Base-by-base conservation (phyloP, 164 flowering plant genomes). In the Aristolochia contorta region DNA sequence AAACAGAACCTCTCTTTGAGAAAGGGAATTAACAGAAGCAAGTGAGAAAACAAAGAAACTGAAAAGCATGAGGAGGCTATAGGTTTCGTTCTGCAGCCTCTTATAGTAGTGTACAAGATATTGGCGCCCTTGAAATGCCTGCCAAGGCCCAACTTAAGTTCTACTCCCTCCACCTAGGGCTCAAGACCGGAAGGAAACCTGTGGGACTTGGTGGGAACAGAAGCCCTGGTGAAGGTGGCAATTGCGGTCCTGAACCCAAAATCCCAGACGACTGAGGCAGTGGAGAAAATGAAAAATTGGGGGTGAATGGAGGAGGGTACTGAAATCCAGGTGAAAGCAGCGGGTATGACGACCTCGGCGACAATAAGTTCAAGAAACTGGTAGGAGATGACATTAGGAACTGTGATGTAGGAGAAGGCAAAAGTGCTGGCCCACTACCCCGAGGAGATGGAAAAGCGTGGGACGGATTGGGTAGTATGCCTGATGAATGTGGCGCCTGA, bases 241-340 rank as follows among this genome's bases (percentile, higher is more conserved):
- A 94, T 23, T 83, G 91, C 57, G 96, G 97, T n/a, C 91, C 96
- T 12, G 96, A 88, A 57, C 97, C 97, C 62, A 93, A 77, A 64
- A 88, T 82, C 72, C 99, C 99, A 1, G 86, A 30, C 47, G 59
- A 58, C 21, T 83, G 95, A 6, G 56, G 53, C 24, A 83, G 89
- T 13, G 83, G 32, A 10, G 62, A 24, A 50, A 65, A 84, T 15
- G 86, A 65, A 58, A 93, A 93, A 62, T 68, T 80, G 7, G 89
- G 96, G 48, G 87, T 75, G 41, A 84, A 45, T 10, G 87, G 86
- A 23, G 88, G 84, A 52, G 91, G 86, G 70, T 68, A 84, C 68
- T 79, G 89, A 60, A 65, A 70, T 50, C 89, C 87, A 22, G 97
- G 98, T 12, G 93, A 89, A n/a, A 80, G 79, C 67, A 80, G 57